Evolutionary conservation across 306 rosid species (phyloP).

Genomic region (Medicago truncatula): DNA sequence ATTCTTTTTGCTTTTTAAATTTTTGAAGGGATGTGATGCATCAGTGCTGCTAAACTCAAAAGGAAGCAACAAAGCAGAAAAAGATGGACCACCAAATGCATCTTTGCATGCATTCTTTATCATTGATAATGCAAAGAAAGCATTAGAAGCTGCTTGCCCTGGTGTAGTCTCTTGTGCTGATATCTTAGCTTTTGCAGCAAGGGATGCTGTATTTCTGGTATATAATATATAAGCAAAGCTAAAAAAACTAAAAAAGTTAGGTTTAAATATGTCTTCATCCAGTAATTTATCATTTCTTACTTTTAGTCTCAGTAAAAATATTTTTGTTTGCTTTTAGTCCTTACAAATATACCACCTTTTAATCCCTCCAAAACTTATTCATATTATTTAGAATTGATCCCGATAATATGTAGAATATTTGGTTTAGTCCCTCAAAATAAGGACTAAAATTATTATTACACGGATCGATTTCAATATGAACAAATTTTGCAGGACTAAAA

Average conservation of each 20-base stretch:
- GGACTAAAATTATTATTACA: no score
- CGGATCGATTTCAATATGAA: no score
- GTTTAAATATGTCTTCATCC: no score
- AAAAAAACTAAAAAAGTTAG: neutral
- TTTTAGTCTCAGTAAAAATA: no score
- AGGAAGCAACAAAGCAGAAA: slow-evolving; percentile 76
- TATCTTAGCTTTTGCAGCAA: slow-evolving; percentile 74
- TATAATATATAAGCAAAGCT: slow-evolving; percentile 23
- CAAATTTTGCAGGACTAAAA: no score
- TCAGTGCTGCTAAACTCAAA: slow-evolving; percentile 78
- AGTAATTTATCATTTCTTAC: no score
- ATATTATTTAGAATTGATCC: no score
- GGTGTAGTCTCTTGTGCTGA: slow-evolving; percentile 72
- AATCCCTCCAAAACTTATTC: no score
- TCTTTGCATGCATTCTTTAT: slow-evolving; percentile 84
- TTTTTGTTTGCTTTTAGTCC: no score
- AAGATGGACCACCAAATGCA: slow-evolving; percentile 81
- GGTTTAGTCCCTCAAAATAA: no score
- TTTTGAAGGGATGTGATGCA: slow-evolving; percentile 77
- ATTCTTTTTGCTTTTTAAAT: neutral
- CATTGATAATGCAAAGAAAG: slow-evolving; percentile 67
- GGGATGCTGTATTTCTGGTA: slow-evolving; percentile 67
- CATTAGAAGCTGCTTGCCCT: slow-evolving; percentile 57
- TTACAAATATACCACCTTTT: no score
- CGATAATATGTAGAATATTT: no score